Conservation (phyloP, 306 rosid genomes). For the Vachellia collinsii region DNA sequence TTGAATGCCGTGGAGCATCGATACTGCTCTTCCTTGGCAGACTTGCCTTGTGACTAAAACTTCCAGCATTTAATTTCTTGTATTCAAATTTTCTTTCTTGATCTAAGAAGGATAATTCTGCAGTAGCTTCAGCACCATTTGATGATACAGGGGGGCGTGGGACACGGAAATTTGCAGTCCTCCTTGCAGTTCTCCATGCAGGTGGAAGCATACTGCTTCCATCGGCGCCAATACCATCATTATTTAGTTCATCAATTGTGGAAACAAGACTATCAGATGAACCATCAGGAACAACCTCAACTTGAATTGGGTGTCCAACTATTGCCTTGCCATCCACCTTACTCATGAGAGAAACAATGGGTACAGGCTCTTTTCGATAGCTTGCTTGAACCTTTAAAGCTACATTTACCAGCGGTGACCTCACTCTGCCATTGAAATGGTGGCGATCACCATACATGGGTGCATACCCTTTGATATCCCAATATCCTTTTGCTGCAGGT, state of each 20-base stretch:
- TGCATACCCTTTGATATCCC: constrained; percentile 62
- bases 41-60: constrained; percentile 56
- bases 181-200: constrained; percentile 98
- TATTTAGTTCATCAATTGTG: constrained; percentile 56
- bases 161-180: constrained; percentile 88
- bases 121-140: constrained; percentile 59
- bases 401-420: constrained; percentile 72
- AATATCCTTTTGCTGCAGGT: constrained; percentile 60
- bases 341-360: constrained; percentile 89
- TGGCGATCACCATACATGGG: constrained; percentile 47
- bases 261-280: constrained; percentile 65
- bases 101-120: constrained; percentile 50
- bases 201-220: constrained; percentile 75
- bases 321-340: constrained; percentile 88
- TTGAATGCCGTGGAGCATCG: constrained; percentile 42
- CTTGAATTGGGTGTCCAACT: constrained; percentile 89
- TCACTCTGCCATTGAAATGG: constrained; percentile 58
- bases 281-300: constrained; percentile 82
- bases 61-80: constrained; percentile 61
- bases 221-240: constrained; percentile 61
- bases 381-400: constrained; percentile 91
- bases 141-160: constrained; percentile 74
- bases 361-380: constrained; percentile 82
- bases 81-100: constrained; percentile 59
- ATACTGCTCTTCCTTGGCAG: constrained; percentile 51